Conservation (phyloP, 441 rosid genomes). For the Bruguiera hainesii region DNA sequence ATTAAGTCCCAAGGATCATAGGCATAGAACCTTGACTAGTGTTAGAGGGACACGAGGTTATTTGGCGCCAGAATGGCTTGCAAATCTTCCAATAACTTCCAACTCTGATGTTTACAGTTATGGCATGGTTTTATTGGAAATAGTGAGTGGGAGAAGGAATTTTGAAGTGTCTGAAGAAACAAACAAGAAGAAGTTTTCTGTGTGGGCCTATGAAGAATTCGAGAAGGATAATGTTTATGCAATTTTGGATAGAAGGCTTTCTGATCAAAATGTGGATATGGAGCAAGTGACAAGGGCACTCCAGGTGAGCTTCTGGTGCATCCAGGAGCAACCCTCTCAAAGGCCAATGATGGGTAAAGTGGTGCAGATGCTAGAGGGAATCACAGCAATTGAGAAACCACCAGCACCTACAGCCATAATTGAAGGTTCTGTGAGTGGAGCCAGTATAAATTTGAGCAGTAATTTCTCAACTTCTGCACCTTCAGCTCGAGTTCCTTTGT, state of each 20-base stretch:
- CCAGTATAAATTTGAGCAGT: constrained; percentile 42
- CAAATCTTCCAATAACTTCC: constrained; percentile 59
- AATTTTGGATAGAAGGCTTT: constrained; percentile 45
- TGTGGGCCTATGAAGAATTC: constrained; percentile 62
- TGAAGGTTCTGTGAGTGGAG: constrained; percentile 34
- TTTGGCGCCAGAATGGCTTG: constrained; percentile 67
- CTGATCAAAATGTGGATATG: constrained; percentile 33
- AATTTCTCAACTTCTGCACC: constrained; percentile 39
- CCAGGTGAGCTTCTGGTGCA: constrained; percentile 60
- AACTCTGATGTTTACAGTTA: constrained; percentile 62
- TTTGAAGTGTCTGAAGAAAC: constrained; percentile 49
- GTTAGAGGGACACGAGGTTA: constrained; percentile 63
- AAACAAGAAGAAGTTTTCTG: constrained; percentile 41
- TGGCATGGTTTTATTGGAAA: constrained; percentile 62
- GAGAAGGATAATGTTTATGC: constrained; percentile 39
- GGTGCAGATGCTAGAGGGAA: constrained; percentile 73
- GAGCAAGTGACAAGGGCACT: constrained; percentile 53
- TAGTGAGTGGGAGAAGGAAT: constrained; percentile 55
- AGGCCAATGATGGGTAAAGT: constrained; percentile 74
- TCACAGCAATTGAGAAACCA: constrained; percentile 45
- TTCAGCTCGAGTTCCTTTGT: constrained; percentile 34
- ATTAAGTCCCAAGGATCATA: constrained; percentile 41
- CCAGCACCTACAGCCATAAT: constrained; percentile 44
- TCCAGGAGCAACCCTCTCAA: constrained; percentile 62
- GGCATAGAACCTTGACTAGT: constrained; percentile 39